phyloP scores from a whole-genome alignment of 805 yeast genomes.

The Zygosaccharomyces pseudorouxii region DNA sequence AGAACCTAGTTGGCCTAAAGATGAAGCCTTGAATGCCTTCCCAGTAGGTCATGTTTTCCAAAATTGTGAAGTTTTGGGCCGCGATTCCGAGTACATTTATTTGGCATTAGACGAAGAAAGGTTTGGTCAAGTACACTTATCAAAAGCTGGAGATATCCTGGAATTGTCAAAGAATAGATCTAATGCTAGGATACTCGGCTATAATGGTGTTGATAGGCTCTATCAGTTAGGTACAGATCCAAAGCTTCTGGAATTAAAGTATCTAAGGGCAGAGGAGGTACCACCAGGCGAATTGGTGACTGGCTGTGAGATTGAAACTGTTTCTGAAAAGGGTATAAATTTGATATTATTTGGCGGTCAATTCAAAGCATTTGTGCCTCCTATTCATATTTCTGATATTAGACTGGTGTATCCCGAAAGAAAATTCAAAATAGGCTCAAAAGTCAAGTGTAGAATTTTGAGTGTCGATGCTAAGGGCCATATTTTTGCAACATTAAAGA shows the following conservation, averaged over 20 bases:
- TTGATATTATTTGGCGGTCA: slow-evolving; percentile 57
- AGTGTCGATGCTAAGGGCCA: slow-evolving; percentile 44
- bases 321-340: slow-evolving; percentile 59
- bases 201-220: slow-evolving; percentile 58
- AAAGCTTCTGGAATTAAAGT: slow-evolving; percentile 56
- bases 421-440: slow-evolving; percentile 80
- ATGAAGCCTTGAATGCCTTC: slow-evolving; percentile 54
- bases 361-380: slow-evolving; percentile 71
- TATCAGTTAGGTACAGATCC: slow-evolving; percentile 68
- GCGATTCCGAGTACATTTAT: slow-evolving; percentile 52
- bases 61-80: slow-evolving; percentile 52
- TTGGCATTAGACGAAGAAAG: slow-evolving; percentile 52
- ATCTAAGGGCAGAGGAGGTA: slow-evolving; percentile 64
- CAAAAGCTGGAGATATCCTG: slow-evolving; percentile 53
- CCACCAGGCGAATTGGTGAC: slow-evolving; percentile 65
- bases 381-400: slow-evolving; percentile 76
- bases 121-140: slow-evolving; percentile 72
- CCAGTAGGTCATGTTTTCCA: slow-evolving; percentile 68
- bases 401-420: slow-evolving; percentile 85
- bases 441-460: slow-evolving; percentile 71
- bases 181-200: slow-evolving; percentile 80
- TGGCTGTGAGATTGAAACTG: slow-evolving; percentile 53
- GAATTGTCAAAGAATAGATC: slow-evolving; percentile 37
- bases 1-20: slow-evolving; percentile 9
- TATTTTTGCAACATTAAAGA: slow-evolving; percentile 69